Conservation (phyloP, 2,329 filamentous ascomycete species). For the Aureobasidium musti region DNA sequence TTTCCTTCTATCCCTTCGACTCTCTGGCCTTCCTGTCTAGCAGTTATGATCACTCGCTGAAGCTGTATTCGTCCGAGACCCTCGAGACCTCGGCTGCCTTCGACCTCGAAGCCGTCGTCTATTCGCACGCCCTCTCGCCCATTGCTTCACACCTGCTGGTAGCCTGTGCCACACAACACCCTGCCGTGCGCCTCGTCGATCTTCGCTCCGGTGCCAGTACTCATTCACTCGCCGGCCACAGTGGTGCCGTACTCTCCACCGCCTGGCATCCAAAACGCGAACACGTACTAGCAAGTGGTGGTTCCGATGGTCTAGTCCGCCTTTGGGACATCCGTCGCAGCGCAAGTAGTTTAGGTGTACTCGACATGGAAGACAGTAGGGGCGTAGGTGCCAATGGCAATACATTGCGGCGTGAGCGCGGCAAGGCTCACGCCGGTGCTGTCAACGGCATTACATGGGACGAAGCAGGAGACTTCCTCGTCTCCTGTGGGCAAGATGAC, state of each 20-base stretch:
- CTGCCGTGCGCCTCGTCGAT: conserved; percentile 80
- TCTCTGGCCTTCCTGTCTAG: conserved; percentile 72
- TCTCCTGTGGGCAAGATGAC: conserved; percentile 81
- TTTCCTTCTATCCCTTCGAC: conserved; percentile 79
- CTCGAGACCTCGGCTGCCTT: conserved; percentile 66
- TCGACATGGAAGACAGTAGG: conserved; percentile 79
- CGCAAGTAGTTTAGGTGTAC: conserved; percentile 70
- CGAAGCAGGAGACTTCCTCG: conserved; percentile 71
- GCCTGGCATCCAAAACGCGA: conserved; percentile 82
- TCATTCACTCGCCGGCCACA: conserved; percentile 54
- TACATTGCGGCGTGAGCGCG: conserved; percentile 44
- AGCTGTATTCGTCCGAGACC: conserved; percentile 69
- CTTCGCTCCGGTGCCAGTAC: conserved; percentile 74
- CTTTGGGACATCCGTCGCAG: conserved; percentile 87
- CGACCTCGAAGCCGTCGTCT: conserved; percentile 66
- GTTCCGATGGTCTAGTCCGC: conserved; percentile 79
- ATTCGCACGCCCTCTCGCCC: conserved; percentile 76
- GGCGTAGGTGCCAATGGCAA: conserved; percentile 45
- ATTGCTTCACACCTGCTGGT: conserved; percentile 74
- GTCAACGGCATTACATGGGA: conserved; percentile 88
- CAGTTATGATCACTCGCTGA: conserved; percentile 75
- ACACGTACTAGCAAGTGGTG: conserved; percentile 78
- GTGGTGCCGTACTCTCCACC: conserved; percentile 58
- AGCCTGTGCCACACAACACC: conserved; percentile 84
- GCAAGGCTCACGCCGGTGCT: conserved; percentile 71